phyloP scores from a whole-genome alignment of 352 stramenopile genomes.

The Phytopythium litorale region DNA sequence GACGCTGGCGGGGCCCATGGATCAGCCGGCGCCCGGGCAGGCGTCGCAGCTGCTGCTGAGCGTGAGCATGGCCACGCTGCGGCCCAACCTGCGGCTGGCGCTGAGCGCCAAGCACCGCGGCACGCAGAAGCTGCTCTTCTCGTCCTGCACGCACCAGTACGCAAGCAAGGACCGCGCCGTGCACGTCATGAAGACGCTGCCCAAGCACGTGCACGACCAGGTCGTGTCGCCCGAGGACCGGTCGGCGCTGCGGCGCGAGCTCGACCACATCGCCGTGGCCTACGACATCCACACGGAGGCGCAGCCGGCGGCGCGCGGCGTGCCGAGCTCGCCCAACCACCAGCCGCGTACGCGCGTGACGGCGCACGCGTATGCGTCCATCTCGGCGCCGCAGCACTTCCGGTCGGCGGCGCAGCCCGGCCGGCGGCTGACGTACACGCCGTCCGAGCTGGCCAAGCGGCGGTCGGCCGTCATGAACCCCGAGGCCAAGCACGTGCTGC shows the following conservation, averaged over 20 bases:
- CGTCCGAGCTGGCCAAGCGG: slow-evolving; percentile 27
- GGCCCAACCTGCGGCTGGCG: slow-evolving; percentile 25
- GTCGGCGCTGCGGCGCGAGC: slow-evolving; percentile 38
- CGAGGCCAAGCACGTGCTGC: slow-evolving; percentile 56
- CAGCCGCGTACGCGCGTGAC: slow-evolving; percentile 39
- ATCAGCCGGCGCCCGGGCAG: not conserved
- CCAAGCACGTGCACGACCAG: slow-evolving; percentile 49
- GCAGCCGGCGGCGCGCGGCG: slow-evolving; percentile 16
- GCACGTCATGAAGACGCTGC: slow-evolving; percentile 64
- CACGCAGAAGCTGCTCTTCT: slow-evolving; percentile 38
- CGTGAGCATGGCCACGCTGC: slow-evolving; percentile 37
- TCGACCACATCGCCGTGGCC: slow-evolving; percentile 58
- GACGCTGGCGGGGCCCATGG: slow-evolving; percentile 13
- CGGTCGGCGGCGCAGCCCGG: slow-evolving; percentile 10
- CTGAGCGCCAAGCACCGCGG: slow-evolving; percentile 26
- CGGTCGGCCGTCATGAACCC: slow-evolving; percentile 52
- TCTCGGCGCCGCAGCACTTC: slow-evolving; percentile 31
- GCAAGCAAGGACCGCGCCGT: slow-evolving; percentile 35
- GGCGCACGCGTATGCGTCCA: slow-evolving; percentile 57
- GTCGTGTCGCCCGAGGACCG: slow-evolving; percentile 43
- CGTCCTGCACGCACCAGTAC: slow-evolving; percentile 43
- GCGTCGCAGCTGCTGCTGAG: slow-evolving; percentile 29
- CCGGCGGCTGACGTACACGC: slow-evolving; percentile 17
- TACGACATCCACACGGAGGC: slow-evolving; percentile 47
- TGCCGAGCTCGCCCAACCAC: slow-evolving; percentile 20